Evolutionary conservation across 306 rosid species (phyloP).

Genomic region (Acmispon strigosus): DNA sequence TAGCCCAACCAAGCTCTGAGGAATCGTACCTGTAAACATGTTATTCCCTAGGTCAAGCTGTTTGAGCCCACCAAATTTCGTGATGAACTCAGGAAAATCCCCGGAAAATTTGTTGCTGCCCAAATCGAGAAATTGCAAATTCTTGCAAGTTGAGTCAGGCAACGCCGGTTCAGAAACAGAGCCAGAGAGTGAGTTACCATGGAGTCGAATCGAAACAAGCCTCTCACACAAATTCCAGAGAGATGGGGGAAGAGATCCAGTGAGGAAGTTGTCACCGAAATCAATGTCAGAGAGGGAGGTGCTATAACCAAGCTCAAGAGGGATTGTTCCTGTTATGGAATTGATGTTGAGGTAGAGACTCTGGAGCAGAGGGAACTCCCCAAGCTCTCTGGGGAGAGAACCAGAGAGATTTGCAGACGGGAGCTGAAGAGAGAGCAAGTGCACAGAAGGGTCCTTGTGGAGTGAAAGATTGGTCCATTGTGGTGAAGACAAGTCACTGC

Average conservation of each 20-base stretch:
- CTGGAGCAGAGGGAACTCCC: conserved; percentile 73
- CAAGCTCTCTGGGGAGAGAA: conserved; percentile 75
- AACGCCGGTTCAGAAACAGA: conserved; percentile 74
- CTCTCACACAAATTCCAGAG: conserved; percentile 82
- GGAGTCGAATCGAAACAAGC: conserved; percentile 59
- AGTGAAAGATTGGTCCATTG: conserved; percentile 79
- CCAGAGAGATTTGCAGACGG: conserved; percentile 97
- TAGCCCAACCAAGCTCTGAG: conserved; percentile 40
- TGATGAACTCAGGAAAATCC: conserved; percentile 66
- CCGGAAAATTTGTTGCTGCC: conserved; percentile 72
- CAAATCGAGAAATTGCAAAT: conserved; percentile 62
- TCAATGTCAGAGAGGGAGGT: conserved; percentile 73
- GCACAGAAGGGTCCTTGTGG: conserved; percentile 62
- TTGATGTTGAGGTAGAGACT: conserved; percentile 75
- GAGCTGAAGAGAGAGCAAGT: conserved; percentile 68
- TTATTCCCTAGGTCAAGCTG: conserved; percentile 72
- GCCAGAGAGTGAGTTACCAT: conserved; percentile 59
- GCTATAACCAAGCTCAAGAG: conserved; percentile 84
- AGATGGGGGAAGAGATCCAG: conserved; percentile 65
- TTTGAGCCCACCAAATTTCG: conserved; percentile 54
- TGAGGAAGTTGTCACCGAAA: conserved; percentile 54
- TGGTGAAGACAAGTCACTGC: conserved; percentile 65
- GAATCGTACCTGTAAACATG: conserved; percentile 56
- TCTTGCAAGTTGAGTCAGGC: conserved; percentile 67
- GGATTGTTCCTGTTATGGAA: conserved; percentile 59